Percentiles rank a stretch among this genome's conserved stretches.
phyloP scores from a whole-genome alignment of 176 grass and related monocot species.

The Areca catechu region DNA sequence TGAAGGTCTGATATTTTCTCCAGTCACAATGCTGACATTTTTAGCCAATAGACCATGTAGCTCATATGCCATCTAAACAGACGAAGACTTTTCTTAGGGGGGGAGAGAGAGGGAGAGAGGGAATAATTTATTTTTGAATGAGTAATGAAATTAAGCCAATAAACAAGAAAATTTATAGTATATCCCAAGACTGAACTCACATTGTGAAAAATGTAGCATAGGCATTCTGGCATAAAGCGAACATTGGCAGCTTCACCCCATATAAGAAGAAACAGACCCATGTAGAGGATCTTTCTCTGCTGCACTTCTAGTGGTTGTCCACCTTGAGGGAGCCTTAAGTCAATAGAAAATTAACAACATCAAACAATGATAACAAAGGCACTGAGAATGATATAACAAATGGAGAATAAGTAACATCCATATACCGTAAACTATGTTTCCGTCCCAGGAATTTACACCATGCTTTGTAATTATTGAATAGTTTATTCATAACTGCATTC shows the following conservation, averaged over 20 bases:
- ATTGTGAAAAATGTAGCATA: constrained; percentile 98
- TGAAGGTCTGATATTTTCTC: constrained; percentile 86
- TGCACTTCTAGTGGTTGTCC: constrained; percentile 67
- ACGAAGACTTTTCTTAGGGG: constrained; percentile 13
- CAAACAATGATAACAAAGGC: neutral
- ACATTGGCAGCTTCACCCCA: constrained; percentile 94
- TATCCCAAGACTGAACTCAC: constrained; percentile 27
- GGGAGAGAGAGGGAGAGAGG: neutral
- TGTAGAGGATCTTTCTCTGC: constrained; percentile 77
- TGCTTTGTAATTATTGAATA: constrained; percentile 87
- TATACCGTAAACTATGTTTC: constrained; percentile 76
- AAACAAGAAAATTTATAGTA: constrained; percentile 4
- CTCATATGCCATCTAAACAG: constrained; percentile 88
- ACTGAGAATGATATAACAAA: neutral
- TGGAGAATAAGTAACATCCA: no score
- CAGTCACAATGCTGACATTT: constrained; percentile 84
- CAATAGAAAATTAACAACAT: constrained; percentile 1
- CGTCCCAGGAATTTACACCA: constrained; percentile 96
- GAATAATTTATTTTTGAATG: constrained; percentile 1
- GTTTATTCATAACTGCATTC: constrained; percentile 67
- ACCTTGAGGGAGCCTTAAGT: constrained; percentile 51
- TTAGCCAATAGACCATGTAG: constrained; percentile 70
- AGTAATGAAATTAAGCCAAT: neutral
- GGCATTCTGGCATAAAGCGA: constrained; percentile 88
- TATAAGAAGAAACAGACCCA: constrained; percentile 90